Evolutionary conservation across 1,139 yeast genomes (phyloP), one percentile per base, ranked within the genome.

Genomic region (Schwanniomyces etchellsii): DNA sequence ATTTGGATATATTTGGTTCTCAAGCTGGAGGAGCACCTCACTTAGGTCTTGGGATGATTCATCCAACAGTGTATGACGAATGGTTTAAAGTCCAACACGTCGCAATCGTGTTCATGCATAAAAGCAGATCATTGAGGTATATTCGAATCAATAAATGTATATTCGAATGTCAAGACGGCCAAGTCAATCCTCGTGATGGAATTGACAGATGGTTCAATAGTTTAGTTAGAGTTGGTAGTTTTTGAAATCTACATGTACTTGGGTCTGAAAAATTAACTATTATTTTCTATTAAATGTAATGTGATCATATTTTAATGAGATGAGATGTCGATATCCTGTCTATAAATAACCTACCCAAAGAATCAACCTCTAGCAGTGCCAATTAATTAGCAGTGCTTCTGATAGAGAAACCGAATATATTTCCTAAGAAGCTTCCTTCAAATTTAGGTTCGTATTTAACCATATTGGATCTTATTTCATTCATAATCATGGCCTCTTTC

Each of bases 31-130:
- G 77, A 1, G 59, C 70, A 0, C 74, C 74, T 4, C 75, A 74
- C 45, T 60, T 74, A 55, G 81, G 80, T 0, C 47, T 71, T 16
- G 77, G 73, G 11, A 70, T 67, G 54, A 55, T 61, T 3, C 74
- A 74, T 43, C 77, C 77, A 3, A 72, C 74, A 2, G 57, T 76
- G 2, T 65, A 64, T 40, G 81, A 75, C 44, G 72, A 70, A 34
- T 76, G 81, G 81, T 60, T 62, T 37, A 62, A 73, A 35, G 74
- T 74, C 1, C 77, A 73, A 39, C 77, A 73, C 42, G 68, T 74
- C 6, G 77, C 74, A 2, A 37, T 59, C 24, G 52, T 60, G 4
- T 63, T 64, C 32, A 41, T 49, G 26, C 39, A 52, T 12, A 36
- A 48, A 6, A 62, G 60, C 35, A 30, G 32, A 1, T 30, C 39